Base-by-base conservation (phyloP, 495 filamentous ascomycete genomes). In the Neurospora sp. region DNA sequence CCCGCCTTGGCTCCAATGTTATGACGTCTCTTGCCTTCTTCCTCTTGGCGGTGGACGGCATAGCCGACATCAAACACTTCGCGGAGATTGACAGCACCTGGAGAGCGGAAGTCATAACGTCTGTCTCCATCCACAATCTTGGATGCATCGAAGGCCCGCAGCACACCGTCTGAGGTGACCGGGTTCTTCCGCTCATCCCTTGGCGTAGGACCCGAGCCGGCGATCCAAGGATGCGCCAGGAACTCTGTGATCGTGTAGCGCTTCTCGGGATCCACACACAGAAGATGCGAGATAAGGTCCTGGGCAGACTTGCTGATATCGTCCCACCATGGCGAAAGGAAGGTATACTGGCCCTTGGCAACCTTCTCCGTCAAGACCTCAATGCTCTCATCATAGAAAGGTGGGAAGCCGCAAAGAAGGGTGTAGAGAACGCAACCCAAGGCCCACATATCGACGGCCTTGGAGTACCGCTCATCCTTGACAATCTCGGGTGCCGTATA, bases 401-500 rank as follows among this genome's bases (percentile, higher is more conserved):
- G 96, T 17, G 96, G 96, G 83, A 99, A 99, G 40, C 96, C 96
- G 77, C 96, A 99, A 35, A 99, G 89, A 5, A 99, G 84, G 0
- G 96, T 99, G 82, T 99, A 99, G 20, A 99, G 88, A 8, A 99
- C 96, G 82, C 96, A 99, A 12, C 96, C 96, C 44, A 99, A 82
- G 14, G 96, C 96, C 96, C 96, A 99, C 96, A 99, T 99, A 75
- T 99, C 96, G 48, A 99, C 96, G 76, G 93, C 94, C 85, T 98
- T 99, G 8, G 96, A 98, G 78, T 99, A 99, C 44, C 95, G 89
- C 80, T 99, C 96, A 82, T 99, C 96, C 82, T 98, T 98, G 70
- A 99, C 96, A 69, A 99, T 99, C 81, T 99, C 96, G 6, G 96
- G 96, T n/a, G 96, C 96, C 17, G 96, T 98, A 81, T 99, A 99